These are phyloP conservation scores for Isabelozyma pseudorhagii DNA, from an alignment of 805 yeast species.

Conservation along the genomic window DNA sequence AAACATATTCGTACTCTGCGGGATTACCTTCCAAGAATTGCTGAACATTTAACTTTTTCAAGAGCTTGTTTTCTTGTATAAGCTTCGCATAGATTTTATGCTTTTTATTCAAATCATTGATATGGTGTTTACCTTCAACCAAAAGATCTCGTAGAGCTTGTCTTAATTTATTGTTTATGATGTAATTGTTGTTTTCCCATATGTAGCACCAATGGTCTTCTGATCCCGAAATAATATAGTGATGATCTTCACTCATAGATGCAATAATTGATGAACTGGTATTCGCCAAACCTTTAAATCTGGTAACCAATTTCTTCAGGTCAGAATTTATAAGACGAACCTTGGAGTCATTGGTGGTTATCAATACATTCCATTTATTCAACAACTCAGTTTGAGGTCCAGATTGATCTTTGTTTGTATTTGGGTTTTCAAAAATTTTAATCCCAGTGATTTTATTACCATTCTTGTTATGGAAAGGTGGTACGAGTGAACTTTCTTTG, in stretches of 20 bases:
- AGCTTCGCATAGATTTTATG: conserved; percentile 26
- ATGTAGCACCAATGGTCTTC: conserved; percentile 86
- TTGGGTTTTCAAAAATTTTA: conserved; percentile 39
- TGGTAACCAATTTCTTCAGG: conserved; percentile 54
- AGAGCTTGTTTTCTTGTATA: conserved; percentile 23
- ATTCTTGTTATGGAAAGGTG: conserved; percentile 20
- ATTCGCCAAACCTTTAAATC: conserved; percentile 73
- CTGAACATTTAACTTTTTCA: conserved; percentile 21
- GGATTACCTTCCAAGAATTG: conserved; percentile 23
- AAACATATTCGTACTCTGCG: conserved; percentile 16
- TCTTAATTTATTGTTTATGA: conserved; percentile 37
- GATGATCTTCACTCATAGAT: conserved; percentile 51
- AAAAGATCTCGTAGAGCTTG: conserved; percentile 32
- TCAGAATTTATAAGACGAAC: conserved; percentile 61
- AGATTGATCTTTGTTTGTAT: not conserved
- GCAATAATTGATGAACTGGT: conserved; percentile 73
- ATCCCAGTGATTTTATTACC: conserved; percentile 72
- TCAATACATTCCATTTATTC: conserved; percentile 37
- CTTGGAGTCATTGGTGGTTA: conserved; percentile 81
- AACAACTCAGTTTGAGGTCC: conserved; percentile 6
- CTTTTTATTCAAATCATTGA: conserved; percentile 26
- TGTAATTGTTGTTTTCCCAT: conserved; percentile 57
- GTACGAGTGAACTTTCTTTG: conserved; percentile 20
- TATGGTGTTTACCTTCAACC: conserved; percentile 30
- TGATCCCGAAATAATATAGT: conserved; percentile 69